Base-by-base conservation (phyloP, 139 green algal genomes). In the Volvox africanus region DNA sequence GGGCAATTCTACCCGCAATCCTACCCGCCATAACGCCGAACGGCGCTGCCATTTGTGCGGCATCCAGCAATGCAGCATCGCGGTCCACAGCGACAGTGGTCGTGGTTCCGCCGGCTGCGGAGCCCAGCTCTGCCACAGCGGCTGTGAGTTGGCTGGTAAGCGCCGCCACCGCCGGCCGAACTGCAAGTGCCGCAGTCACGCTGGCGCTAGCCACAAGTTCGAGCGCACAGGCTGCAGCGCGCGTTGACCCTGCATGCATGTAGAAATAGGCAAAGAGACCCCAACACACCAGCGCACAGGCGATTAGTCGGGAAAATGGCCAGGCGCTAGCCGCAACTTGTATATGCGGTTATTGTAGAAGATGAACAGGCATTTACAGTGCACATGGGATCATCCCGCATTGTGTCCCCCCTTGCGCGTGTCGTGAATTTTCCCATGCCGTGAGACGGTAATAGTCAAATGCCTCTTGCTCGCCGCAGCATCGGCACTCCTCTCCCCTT, bases 1-100 rank as follows among this genome's bases (percentile, higher is more conserved):
- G 44, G 44, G 44, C 44, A 55, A 55, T n/a, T n/a, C 62, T 17
- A 73, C 65, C 65, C 24, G 21, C 2, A 37, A 67, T 24, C 80
- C 44, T 24, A 90, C 86, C 86, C 61, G 86, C 86, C 21, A 83
- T 68, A 3, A 69, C 50, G 21, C 86, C 86, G 21, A 90, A 12
- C n/a, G 35, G 32, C 9, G 71, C 73, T 24, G 86, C 73, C 50
- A 90, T 55, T 55, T 90, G 86, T 30, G 80, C 44, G n/a, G 71
- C 86, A 21, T 26, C 30, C 30, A 90, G 86, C 44, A 83, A 55
- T 21, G 19, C 73, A 30, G n/a, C 69, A 5, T 32, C 85, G 69
- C 44, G 19, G 19, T n/a, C 67, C 19, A 28, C 37, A 20, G 32
- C 69, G n/a, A 1, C 71, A 1, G 11, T 50, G 1, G 26, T 17